A percentile compares a stretch with the other conserved stretches of the same genome.
Evolutionary conservation across 2,329 filamentous ascomycete genomes (phyloP).

Genomic region (Arthrobotrys sphaeroides): DNA sequence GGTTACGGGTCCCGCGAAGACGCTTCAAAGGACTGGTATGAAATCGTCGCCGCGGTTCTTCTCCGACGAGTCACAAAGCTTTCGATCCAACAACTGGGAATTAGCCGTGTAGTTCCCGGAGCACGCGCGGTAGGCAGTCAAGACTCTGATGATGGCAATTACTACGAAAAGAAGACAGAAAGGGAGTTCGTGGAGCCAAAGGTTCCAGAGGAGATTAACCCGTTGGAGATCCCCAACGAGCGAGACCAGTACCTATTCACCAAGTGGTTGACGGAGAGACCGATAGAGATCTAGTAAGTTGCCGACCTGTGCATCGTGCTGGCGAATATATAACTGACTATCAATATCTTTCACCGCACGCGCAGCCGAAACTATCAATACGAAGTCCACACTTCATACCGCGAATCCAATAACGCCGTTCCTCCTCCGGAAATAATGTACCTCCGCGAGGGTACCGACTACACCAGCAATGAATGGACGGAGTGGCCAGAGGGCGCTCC

Average conservation of each 20-base stretch:
- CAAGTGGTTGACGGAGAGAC: conserved; percentile 50
- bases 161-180: not conserved
- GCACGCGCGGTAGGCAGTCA: not conserved
- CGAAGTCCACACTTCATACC: conserved; percentile 37
- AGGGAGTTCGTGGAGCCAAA: conserved; percentile 24
- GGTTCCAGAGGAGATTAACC: conserved; percentile 21
- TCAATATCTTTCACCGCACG: not conserved
- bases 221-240: conserved; percentile 39
- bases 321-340: not conserved
- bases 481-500: conserved; percentile 33
- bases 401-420: conserved; percentile 29
- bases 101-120: conserved; percentile 7
- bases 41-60: conserved; percentile 19
- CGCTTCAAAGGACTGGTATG: conserved; percentile 15
- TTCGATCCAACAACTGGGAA: conserved; percentile 50
- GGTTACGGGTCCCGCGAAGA: not conserved
- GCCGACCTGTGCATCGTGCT: not conserved
- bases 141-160: not conserved
- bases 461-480: conserved; percentile 35
- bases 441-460: conserved; percentile 28
- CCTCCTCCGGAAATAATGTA: conserved; percentile 46
- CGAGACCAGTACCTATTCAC: conserved; percentile 48
- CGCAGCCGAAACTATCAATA: conserved; percentile 45
- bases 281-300: conserved; percentile 38
- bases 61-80: conserved; percentile 42